phyloP scores from a whole-genome alignment of 768 basidiomycete genomes.

The Amanita muscaria region DNA sequence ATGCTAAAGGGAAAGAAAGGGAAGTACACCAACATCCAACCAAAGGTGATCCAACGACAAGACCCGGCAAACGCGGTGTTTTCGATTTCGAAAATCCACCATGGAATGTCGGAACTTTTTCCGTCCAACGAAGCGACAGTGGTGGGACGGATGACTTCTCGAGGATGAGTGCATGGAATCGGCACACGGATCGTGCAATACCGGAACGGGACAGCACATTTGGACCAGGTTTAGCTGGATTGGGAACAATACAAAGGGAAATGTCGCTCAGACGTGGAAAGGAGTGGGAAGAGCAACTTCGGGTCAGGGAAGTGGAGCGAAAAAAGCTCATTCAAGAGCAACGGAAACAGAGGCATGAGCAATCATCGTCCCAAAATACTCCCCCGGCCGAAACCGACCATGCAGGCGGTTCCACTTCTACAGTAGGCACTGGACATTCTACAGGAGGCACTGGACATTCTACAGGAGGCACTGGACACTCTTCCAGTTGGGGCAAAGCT shows the following conservation, averaged over 20 bases:
- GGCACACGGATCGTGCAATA: constrained; percentile 19
- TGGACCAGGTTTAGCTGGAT: constrained; percentile 36
- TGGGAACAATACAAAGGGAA: constrained; percentile 36
- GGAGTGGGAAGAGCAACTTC: constrained; percentile 27
- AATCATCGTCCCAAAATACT: constrained; percentile 15
- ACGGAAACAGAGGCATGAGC: constrained; percentile 12
- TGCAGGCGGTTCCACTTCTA: constrained; percentile 33
- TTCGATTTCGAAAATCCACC: constrained; percentile 73
- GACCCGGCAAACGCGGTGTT: constrained; percentile 56
- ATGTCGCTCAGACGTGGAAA: constrained; percentile 30
- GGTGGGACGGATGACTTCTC: constrained; percentile 25
- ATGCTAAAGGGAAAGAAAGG: constrained; percentile 18
- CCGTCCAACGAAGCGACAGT: constrained; percentile 35
- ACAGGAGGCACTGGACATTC: constrained; percentile 28
- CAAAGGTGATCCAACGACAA: constrained; percentile 12
- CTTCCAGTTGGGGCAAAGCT: constrained; percentile 51
- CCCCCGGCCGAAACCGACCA: constrained; percentile 27
- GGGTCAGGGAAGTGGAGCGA: constrained; percentile 17
- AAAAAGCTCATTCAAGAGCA: constrained; percentile 11
- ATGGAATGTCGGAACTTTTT: constrained; percentile 19
- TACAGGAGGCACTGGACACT: constrained; percentile 25
- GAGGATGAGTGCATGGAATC: constrained; percentile 23
- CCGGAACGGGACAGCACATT: constrained; percentile 27
- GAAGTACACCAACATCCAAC: constrained; percentile 18
- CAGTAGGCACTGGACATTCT: constrained; percentile 26